Evolutionary conservation across 2,329 filamentous ascomycete species (phyloP), one percentile per base, ranked within the genome.

Genomic region (Aciculosporium take): DNA sequence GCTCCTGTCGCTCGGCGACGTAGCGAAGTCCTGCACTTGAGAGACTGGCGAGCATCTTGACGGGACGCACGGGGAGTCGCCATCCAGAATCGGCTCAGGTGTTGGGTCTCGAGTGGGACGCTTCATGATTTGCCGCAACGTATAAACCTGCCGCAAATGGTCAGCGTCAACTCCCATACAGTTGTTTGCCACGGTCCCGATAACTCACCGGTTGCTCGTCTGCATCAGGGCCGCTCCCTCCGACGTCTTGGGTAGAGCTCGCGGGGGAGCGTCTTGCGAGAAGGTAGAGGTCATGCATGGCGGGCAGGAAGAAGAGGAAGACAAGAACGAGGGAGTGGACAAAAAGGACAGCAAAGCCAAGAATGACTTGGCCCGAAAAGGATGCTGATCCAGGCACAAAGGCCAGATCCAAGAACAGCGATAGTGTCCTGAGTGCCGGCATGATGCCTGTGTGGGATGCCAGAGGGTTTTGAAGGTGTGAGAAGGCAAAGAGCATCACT

Each of bases 231-330:
- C 24, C 17, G 28, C 18, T 17, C 3, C 13, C 20, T 7, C 18
- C 17, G 7, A 6, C 13, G 12, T 31, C 18, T n/a, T 28, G 37
- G 12, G 2, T 21, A 8, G 27, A 30, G 17, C 13, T 15, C 27
- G 13, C 27, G 21, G 37, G 15, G n/a, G 27, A 23, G 12, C 28
- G 25, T 12, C 18, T 31, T 2, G 12, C 30, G 20, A 31, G 37
- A 21, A 12, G 5, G 20, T 33, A 40, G 3, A 40, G 21, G 23
- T 33, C 30, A 21, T 28, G 12, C 4, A 40, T 9, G 9, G 75
- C 56, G 0, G 75, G 67, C 51, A 79, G 83, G 28, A 84, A 60
- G 51, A 81, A 78, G 56, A 81, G 81, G 53, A 46, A 8, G 52
- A 24, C 2, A 72, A 76, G 32, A 74, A 57, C 10, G 83, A 69